Conservation (phyloP, 2,329 filamentous ascomycete genomes). For the Aaosphaeria arxii region DNA sequence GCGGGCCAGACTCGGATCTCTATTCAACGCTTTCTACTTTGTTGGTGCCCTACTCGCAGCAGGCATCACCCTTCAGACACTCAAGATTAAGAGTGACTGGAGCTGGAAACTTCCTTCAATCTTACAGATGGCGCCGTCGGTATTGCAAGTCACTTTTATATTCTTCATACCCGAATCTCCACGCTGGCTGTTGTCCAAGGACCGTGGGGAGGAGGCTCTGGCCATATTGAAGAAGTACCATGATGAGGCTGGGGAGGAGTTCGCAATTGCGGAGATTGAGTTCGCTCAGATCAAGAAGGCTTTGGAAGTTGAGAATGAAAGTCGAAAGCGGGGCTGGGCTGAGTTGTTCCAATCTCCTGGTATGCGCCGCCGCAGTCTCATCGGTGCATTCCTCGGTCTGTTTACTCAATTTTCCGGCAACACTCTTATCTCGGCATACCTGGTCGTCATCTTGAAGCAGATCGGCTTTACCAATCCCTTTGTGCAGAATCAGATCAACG, state of each 20-base stretch:
- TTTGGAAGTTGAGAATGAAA: conserved; percentile 17
- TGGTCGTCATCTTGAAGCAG: conserved; percentile 34
- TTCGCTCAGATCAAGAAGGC: conserved; percentile 12
- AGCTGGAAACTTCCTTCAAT: conserved; percentile 1
- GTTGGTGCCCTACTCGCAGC: background rate
- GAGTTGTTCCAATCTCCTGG: conserved; percentile 28
- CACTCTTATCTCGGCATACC: conserved; percentile 38
- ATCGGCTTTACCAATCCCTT: conserved; percentile 37
- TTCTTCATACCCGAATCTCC: conserved; percentile 54
- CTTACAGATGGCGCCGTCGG: background rate
- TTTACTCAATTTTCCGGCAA: conserved; percentile 42
- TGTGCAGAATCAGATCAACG: conserved; percentile 38
- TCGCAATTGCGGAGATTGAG: conserved; percentile 33
- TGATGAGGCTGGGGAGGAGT: conserved; percentile 13
- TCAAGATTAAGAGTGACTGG: background rate
- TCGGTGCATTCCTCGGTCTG: conserved; percentile 36
- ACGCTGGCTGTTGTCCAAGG: conserved; percentile 55
- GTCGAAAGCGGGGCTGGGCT: conserved; percentile 2
- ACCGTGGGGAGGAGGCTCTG: conserved; percentile 47
- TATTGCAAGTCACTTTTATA: conserved; percentile 33
- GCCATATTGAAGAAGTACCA: conserved; percentile 48
- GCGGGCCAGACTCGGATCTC: background rate
- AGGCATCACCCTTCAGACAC: background rate
- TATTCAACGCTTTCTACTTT: background rate
- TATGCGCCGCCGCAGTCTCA: conserved; percentile 39